Evolutionary conservation across 345 rosid species (phyloP).

Genomic region (Orychophragmus violaceus): DNA sequence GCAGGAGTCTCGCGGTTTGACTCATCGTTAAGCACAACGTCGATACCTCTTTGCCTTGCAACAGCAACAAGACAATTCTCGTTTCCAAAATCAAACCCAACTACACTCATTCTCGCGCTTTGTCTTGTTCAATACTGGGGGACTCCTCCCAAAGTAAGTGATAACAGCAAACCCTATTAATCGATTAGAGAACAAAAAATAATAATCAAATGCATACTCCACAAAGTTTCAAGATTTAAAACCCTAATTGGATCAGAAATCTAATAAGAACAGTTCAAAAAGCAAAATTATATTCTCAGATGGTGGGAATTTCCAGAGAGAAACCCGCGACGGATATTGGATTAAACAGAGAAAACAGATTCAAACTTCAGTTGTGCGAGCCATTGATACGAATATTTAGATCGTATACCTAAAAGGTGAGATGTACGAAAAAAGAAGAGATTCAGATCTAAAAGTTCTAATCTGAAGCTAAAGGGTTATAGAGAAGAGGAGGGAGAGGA

Average conservation of each 20-base stretch:
- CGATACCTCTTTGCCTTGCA: conserved; percentile 97
- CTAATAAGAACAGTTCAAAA: not conserved
- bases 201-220: not conserved
- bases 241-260: not conserved
- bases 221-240: not conserved
- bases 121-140: not conserved
- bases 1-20: conserved; percentile 98
- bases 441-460: conserved; percentile 29
- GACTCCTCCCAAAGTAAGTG: not conserved
- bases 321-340: not conserved
- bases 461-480: not conserved
- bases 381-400: not conserved
- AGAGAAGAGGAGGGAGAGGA: not conserved
- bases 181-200: not conserved
- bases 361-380: conserved; percentile 25
- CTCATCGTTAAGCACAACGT: conserved; percentile 96
- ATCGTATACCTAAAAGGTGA: not conserved
- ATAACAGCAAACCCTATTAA: not conserved
- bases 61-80: conserved; percentile 96
- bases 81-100: conserved; percentile 95
- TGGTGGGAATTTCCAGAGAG: not conserved
- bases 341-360: not conserved
- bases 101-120: conserved; percentile 71
- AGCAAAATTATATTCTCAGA: not conserved
- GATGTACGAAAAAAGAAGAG: not conserved